Base-by-base conservation (phyloP, 164 flowering plant species). In the Magnolia kwangsiensis region DNA sequence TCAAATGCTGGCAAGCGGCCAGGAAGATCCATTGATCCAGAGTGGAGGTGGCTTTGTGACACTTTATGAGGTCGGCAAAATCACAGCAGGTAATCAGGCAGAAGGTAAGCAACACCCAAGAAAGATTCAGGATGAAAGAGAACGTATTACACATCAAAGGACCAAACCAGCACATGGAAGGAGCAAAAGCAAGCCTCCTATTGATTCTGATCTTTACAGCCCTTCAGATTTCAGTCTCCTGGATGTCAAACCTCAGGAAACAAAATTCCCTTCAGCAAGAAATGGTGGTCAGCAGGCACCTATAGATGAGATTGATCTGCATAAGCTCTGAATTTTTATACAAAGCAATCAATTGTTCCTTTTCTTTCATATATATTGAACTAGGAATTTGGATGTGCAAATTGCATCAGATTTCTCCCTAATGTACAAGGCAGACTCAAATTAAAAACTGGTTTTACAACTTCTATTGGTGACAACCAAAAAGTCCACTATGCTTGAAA, bases 41-140 rank as follows among this genome's bases (percentile, higher is more conserved):
- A 83, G 74, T 49, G 87, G 83, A 64, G 79, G 81, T 4, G 51
- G 79, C n/a, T 51, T 81, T 37, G 67, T 82, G 61, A 93, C 90
- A 7, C 88, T 91, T 7, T 89, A 86, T 72, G 90, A 91, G 78
- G 91, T 79, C 63, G 88, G 92, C 2, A 87, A 81, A 79, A 76
- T 55, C 27, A 29, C 76, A 1, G 45, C 79, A 10, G 66, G 37
- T 51, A 67, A 69, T 64, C 16, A 20, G 7, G 55, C 49, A 16
- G 78, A 72, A 29, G 55, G 50, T 10, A 75, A 71, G 76, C 75
- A 71, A 51, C 68, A 20, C 6, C 27, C 74, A 20, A 67, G 20
- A 63, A 74, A 66, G 64, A 78, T 18, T 18, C 72, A 23, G 9
- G 73, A 76, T 16, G 78, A 77, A 37, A 78, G 75, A 55, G 81